phyloP scores from a whole-genome alignment of 2,329 filamentous ascomycete genomes.

The Neodidymelliopsis sp. region DNA sequence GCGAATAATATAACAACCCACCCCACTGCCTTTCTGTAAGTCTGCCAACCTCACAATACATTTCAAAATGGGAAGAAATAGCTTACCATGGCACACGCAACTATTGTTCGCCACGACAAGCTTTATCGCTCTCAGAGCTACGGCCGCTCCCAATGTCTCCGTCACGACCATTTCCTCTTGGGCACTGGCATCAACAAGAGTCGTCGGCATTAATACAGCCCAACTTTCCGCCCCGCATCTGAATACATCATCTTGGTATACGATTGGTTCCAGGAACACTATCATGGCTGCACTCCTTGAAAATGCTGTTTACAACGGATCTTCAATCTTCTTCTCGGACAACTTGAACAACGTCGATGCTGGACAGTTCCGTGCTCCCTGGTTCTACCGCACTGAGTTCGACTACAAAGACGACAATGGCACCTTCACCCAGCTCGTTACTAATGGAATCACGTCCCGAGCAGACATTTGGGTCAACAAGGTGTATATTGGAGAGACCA shows the following conservation, averaged over 20 bases:
- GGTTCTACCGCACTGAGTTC: conserved; percentile 66
- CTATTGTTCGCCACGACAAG: conserved; percentile 8
- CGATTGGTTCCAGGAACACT: conserved; percentile 60
- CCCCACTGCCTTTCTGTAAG: not conserved
- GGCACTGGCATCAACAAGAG: conserved; percentile 29
- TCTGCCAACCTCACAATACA: not conserved
- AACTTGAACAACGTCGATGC: conserved; percentile 57
- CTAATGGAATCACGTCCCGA: conserved; percentile 66
- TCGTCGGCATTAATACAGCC: conserved; percentile 26
- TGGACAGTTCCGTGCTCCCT: conserved; percentile 61
- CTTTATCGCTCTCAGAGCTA: not conserved
- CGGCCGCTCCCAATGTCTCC: conserved; percentile 9
- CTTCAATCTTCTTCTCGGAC: conserved; percentile 63
- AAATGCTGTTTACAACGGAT: conserved; percentile 61
- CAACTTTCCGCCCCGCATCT: conserved; percentile 31
- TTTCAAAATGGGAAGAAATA: not conserved
- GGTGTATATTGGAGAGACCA: conserved; percentile 57
- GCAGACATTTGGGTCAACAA: conserved; percentile 69
- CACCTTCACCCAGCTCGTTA: conserved; percentile 57
- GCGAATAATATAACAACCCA: conserved; percentile 9
- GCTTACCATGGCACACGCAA: not conserved
- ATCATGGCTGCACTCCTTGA: conserved; percentile 66
- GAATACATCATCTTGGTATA: conserved; percentile 62
- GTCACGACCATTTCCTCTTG: conserved; percentile 28
- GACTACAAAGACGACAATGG: not conserved